Evolutionary conservation across 352 stramenopile species (phyloP).

Genomic region (Phytophthora melonis): DNA sequence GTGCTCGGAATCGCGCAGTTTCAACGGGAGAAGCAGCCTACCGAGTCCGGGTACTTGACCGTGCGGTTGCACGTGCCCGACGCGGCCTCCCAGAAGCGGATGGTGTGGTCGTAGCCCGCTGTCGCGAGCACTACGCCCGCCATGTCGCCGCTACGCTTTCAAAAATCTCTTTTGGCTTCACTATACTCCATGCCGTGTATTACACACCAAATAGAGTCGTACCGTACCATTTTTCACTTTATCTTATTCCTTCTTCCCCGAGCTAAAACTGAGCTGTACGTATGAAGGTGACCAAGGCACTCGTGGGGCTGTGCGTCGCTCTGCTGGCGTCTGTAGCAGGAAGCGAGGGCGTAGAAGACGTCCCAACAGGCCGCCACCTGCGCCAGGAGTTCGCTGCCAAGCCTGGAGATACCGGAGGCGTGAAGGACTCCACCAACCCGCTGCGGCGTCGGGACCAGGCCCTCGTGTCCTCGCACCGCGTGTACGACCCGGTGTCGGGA

Average conservation of each 20-base stretch:
- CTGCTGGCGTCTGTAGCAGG: constrained; percentile 6
- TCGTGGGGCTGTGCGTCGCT: constrained; percentile 28
- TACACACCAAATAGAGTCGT: background rate
- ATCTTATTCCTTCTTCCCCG: constrained; percentile 1
- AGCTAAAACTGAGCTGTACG: background rate
- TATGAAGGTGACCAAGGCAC: constrained; percentile 33
- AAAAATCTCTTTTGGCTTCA: background rate
- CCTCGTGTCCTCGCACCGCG: constrained; percentile 48
- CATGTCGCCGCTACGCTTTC: constrained; percentile 45
- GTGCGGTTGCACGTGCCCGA: constrained; percentile 96
- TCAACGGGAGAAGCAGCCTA: constrained; percentile 32
- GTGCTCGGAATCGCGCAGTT: background rate
- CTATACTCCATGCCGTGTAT: background rate
- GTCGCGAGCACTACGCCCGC: constrained; percentile 96
- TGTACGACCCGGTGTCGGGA: constrained; percentile 71
- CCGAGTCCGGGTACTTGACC: constrained; percentile 96
- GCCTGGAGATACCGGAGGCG: background rate
- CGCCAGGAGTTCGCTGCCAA: constrained; percentile 23
- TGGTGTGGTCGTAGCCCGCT: constrained; percentile 98
- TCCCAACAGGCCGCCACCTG: constrained; percentile 1
- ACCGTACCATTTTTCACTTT: constrained; percentile 8
- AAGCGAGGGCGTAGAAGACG: background rate
- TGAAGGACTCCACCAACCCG: constrained; percentile 38
- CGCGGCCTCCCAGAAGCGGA: constrained; percentile 98
- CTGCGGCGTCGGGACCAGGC: constrained; percentile 41